These are phyloP conservation scores for Geosmithia morbida DNA, from an alignment of 2,329 filamentous ascomycete species.

Conservation along the genomic window DNA sequence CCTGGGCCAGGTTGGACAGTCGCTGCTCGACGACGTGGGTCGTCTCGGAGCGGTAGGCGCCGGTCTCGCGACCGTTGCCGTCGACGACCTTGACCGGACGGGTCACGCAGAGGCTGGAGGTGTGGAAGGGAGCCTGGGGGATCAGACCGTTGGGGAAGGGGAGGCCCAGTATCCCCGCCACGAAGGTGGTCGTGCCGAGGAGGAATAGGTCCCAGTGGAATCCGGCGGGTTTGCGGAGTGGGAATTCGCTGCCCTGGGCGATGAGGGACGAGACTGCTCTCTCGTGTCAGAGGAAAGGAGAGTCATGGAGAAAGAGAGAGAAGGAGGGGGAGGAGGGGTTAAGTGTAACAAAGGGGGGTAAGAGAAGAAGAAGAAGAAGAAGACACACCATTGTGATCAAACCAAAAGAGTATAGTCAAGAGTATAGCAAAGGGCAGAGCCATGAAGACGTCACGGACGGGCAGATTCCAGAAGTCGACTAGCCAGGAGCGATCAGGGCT, in stretches of 20 bases:
- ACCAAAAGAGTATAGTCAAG: constrained; percentile 76
- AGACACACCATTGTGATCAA: constrained; percentile 66
- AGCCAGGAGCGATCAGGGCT: constrained; percentile 52
- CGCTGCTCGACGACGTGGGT: constrained; percentile 65
- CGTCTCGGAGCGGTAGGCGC: constrained; percentile 33
- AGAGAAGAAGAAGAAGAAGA: neutral
- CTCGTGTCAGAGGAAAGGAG: too few relatives aligned
- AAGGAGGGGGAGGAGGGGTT: neutral
- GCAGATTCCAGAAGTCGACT: constrained; percentile 68
- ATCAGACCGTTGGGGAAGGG: constrained; percentile 76
- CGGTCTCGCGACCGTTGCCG: constrained; percentile 39
- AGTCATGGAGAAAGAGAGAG: neutral
- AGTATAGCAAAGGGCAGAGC: constrained; percentile 79
- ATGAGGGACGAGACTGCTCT: constrained; percentile 64
- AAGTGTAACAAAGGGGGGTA: too few relatives aligned
- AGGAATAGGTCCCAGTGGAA: constrained; percentile 82
- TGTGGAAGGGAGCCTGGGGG: constrained; percentile 73
- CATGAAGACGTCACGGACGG: constrained; percentile 59
- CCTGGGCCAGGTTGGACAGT: constrained; percentile 64
- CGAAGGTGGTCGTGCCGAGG: constrained; percentile 61
- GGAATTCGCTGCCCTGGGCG: constrained; percentile 71
- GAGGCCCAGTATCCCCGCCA: constrained; percentile 62
- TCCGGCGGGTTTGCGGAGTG: constrained; percentile 64
- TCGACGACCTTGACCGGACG: constrained; percentile 34
- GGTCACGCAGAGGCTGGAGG: constrained; percentile 62